A percentile compares a stretch with the other conserved stretches of the same genome.
phyloP scores from a whole-genome alignment of 495 filamentous ascomycete genomes.

The Aspergillus conjunctus region DNA sequence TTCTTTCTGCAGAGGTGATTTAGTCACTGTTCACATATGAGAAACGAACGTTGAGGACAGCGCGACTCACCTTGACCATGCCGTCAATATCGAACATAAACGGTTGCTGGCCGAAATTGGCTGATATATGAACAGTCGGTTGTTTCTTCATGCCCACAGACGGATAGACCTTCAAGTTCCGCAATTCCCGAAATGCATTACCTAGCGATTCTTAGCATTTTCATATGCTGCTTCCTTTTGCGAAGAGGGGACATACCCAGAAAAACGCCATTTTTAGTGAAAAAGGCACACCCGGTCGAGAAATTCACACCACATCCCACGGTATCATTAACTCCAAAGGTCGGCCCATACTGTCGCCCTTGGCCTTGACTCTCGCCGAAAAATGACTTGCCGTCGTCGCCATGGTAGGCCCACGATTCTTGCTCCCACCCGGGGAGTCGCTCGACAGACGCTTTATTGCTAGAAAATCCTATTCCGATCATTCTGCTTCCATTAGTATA shows the following conservation, averaged over 20 bases:
- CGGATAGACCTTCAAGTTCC: conserved; percentile 71
- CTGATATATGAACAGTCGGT: conserved; percentile 75
- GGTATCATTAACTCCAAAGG: conserved; percentile 73
- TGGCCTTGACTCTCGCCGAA: conserved; percentile 63
- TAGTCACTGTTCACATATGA: conserved; percentile 11
- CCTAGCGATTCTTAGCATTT: conserved; percentile 46
- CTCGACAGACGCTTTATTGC: conserved; percentile 70
- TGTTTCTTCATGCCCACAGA: conserved; percentile 90
- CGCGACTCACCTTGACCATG: conserved; percentile 67
- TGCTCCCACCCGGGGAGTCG: conserved; percentile 92
- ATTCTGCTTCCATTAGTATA: conserved; percentile 52
- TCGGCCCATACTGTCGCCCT: conserved; percentile 75
- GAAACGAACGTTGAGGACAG: neutral
- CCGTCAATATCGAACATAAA: conserved; percentile 94
- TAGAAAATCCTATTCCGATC: conserved; percentile 89
- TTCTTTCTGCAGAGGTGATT: conserved; percentile 53
- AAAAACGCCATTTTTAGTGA: conserved; percentile 87
- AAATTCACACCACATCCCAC: conserved; percentile 96
- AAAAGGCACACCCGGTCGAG: conserved; percentile 81
- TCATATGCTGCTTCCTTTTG: neutral
- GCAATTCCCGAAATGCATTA: conserved; percentile 78
- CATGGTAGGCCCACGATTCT: conserved; percentile 96
- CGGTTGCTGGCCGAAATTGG: conserved; percentile 88
- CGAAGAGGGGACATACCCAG: conserved; percentile 59
- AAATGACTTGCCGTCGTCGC: conserved; percentile 91